These are phyloP conservation scores for Sinapis alba DNA, from an alignment of 441 rosid genomes.

Conservation along the genomic window DNA sequence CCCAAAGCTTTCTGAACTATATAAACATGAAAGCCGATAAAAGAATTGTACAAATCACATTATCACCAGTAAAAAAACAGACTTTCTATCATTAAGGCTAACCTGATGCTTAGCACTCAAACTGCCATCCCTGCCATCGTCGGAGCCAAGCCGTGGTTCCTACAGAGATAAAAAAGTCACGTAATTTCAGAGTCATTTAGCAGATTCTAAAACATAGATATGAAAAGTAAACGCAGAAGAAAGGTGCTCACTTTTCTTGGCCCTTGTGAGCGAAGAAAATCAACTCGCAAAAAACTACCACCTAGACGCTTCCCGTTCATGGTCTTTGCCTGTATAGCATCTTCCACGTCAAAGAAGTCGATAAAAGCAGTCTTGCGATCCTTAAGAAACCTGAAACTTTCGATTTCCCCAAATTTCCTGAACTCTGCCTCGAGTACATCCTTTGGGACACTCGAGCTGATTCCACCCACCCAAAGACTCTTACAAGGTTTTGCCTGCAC, in stretches of 20 bases:
- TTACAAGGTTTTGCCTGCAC: conserved; percentile 86
- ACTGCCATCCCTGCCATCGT: conserved; percentile 57
- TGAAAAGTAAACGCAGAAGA: conserved; percentile 7
- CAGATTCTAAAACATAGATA: neutral
- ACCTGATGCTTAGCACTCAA: conserved; percentile 62
- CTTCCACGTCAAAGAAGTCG: conserved; percentile 67
- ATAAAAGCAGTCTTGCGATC: conserved; percentile 79
- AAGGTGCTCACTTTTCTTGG: conserved; percentile 69
- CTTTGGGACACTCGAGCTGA: conserved; percentile 63
- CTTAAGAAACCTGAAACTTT: conserved; percentile 75
- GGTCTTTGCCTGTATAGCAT: conserved; percentile 78
- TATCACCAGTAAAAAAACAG: conserved; percentile 2
- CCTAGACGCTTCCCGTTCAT: conserved; percentile 83
- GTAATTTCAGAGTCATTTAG: neutral
- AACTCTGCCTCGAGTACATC: conserved; percentile 81
- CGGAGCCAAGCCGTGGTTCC: conserved; percentile 64
- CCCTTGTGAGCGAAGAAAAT: conserved; percentile 76
- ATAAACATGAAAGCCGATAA: neutral
- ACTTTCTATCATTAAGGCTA: conserved; percentile 33
- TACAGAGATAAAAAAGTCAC: conserved; percentile 39
- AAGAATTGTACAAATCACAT: conserved; percentile 1
- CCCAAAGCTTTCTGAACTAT: conserved; percentile 1
- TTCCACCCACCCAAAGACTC: conserved; percentile 93
- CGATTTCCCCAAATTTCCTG: conserved; percentile 74
- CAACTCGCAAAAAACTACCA: conserved; percentile 85